These are phyloP conservation scores for Sporisorium sorghi DNA, from an alignment of 1,284 basidiomycete species.

Conservation along the genomic window DNA sequence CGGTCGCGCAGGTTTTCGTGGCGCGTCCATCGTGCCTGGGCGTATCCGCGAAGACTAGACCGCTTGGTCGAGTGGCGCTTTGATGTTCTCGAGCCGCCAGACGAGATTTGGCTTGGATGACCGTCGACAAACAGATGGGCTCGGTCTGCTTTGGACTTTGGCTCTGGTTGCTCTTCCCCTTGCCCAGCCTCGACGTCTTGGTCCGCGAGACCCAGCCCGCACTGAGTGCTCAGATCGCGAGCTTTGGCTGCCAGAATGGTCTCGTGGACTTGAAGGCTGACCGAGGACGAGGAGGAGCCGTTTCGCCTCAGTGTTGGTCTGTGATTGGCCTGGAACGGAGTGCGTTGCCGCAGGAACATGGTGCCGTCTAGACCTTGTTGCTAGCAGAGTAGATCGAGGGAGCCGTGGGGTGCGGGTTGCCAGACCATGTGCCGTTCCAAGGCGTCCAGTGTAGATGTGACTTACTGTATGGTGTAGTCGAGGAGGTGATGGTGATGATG, in stretches of 20 bases:
- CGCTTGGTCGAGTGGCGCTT: slow-evolving; percentile 29
- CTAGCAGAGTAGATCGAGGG: not conserved
- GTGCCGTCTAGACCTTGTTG: not conserved
- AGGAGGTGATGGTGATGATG: too few relatives aligned
- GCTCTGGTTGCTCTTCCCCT: not conserved
- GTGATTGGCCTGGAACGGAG: slow-evolving; percentile 20
- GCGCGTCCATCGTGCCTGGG: slow-evolving; percentile 31
- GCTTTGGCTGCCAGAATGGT: slow-evolving; percentile 33
- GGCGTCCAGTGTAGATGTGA: not conserved
- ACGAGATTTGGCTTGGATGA: not conserved
- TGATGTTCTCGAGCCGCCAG: slow-evolving; percentile 7
- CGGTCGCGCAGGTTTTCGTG: slow-evolving; percentile 44
- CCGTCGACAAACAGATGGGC: not conserved
- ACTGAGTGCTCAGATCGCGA: not conserved
- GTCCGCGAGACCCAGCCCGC: not conserved
- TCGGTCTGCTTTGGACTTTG: not conserved
- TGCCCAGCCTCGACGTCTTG: not conserved
- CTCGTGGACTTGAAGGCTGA: slow-evolving; percentile 49
- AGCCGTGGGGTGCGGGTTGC: not conserved
- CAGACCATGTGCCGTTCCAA: not conserved
- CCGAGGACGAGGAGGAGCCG: slow-evolving; percentile 18
- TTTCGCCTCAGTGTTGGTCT: slow-evolving; percentile 14
- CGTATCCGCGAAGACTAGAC: slow-evolving; percentile 38
- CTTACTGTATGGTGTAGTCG: not conserved
- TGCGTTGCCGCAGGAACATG: slow-evolving; percentile 28